Conservation (phyloP, 1,139 yeast genomes). For the Diutina catenulata region DNA sequence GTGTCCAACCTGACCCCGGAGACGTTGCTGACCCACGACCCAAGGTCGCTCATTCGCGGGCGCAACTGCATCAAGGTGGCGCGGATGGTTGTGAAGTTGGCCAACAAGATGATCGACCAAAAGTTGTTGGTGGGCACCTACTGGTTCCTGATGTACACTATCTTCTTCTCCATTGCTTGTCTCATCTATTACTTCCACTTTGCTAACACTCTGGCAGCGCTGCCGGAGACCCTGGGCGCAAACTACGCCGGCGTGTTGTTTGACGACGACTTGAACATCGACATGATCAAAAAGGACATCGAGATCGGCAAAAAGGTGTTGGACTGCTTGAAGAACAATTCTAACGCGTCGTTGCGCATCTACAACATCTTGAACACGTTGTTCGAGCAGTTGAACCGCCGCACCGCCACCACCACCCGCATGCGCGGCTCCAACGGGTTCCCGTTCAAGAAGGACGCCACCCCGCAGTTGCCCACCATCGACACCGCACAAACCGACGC, state of each 20-base stretch:
- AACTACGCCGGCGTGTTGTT: constrained; percentile 37
- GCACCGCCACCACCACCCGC: constrained; percentile 33
- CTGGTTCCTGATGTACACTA: constrained; percentile 87
- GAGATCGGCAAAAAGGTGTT: constrained; percentile 71
- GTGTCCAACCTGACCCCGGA: constrained; percentile 36
- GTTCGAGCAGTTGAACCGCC: constrained; percentile 70
- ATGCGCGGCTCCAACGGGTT: background rate
- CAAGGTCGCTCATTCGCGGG: constrained; percentile 52
- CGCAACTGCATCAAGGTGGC: constrained; percentile 80
- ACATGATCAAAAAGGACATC: constrained; percentile 65
- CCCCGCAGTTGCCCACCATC: no score
- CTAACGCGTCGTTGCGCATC: constrained; percentile 71
- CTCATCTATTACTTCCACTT: constrained; percentile 78
- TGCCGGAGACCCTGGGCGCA: constrained; percentile 18
- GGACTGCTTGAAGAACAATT: constrained; percentile 57
- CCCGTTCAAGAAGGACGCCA: background rate
- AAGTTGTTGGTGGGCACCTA: constrained; percentile 75
- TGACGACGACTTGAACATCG: constrained; percentile 52
- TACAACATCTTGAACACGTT: constrained; percentile 68
- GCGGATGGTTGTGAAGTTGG: constrained; percentile 69
- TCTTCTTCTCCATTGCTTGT: constrained; percentile 87
- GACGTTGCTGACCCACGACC: constrained; percentile 18
- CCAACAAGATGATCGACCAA: constrained; percentile 70
- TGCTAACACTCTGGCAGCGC: constrained; percentile 20
- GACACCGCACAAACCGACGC: background rate